Base-by-base conservation (phyloP, 2,329 filamentous ascomycete species). In the Teratosphaeriaceae sp. region DNA sequence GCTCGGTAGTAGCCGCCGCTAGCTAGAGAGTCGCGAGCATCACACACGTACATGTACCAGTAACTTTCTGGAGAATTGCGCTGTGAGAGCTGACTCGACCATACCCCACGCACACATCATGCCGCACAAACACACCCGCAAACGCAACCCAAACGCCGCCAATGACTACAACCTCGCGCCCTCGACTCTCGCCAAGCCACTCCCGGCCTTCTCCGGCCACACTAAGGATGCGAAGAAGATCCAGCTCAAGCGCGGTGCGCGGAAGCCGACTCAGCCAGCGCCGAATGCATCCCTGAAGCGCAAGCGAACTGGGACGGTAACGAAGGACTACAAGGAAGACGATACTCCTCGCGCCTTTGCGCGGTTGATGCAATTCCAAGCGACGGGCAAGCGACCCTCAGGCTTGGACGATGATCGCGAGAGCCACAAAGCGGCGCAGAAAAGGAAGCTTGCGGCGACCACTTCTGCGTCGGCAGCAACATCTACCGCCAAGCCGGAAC, bases 341-440 rank as follows among this genome's bases (percentile, higher is more conserved):
- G 92, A 97, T 66, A 89, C 85, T 1, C 92, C 92, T 0, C 84
- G 87, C 53, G 87, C 85, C 1, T 98, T 98, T 65, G 79, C 79
- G 48, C 81, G 88, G 11, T 69, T 97, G 49, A 92, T 97, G 85
- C 80, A 85, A 24, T 78, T 81, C 52, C 77, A 82, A 30, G 47
- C 50, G 15, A 68, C 67, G 18, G 81, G 79, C 58, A 62, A 60
- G 34, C 81, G 79, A 57, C 57, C 74, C 5, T 77, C 74, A 8
- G 81, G 83, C 5, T 70, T 94, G 7, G 84, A 94, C 59, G 78
- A 92, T 50, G 85, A 59, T 72, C 54, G 78, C 76, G 55, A 74
- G 73, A 51, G 40, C 43, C 16, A 57, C 55, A 44, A 44, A 41
- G 43, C 31, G 18, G 16, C 24, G 26, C 70, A 72, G 36, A 76